Evolutionary conservation across 2,329 filamentous ascomycete species (phyloP).

Genomic region (Didymella pomorum): DNA sequence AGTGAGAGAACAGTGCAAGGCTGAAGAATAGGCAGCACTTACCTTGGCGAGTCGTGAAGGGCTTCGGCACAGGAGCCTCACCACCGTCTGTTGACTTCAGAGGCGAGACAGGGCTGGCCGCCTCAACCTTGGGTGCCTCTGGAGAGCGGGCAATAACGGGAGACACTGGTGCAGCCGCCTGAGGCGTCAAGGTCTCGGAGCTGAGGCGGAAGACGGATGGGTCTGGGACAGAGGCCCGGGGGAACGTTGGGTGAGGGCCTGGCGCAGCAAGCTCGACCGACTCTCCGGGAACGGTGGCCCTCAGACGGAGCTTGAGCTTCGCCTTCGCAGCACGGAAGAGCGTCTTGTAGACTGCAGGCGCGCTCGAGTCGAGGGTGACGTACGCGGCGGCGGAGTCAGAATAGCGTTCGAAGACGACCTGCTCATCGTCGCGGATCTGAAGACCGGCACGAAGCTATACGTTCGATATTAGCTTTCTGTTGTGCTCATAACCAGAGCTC

Average conservation of each 20-base stretch:
- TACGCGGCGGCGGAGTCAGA: slow-evolving; percentile 89
- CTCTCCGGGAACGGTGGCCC: slow-evolving; percentile 68
- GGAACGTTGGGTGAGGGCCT: slow-evolving; percentile 22
- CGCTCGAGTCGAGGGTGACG: slow-evolving; percentile 78
- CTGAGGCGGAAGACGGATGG: slow-evolving; percentile 39
- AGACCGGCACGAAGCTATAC: slow-evolving; percentile 69
- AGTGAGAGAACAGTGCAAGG: slow-evolving; percentile 10
- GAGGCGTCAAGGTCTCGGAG: slow-evolving; percentile 37
- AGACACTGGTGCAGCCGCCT: slow-evolving; percentile 30
- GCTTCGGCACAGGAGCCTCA: slow-evolving; percentile 53
- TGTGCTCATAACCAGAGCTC: slow-evolving; percentile 1
- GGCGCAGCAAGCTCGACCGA: slow-evolving; percentile 45
- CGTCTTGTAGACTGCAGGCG: slow-evolving; percentile 90
- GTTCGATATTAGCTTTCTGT: not conserved
- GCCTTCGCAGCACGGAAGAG: slow-evolving; percentile 96
- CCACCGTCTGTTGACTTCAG: slow-evolving; percentile 32
- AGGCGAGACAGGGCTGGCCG: slow-evolving; percentile 37
- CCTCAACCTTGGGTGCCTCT: slow-evolving; percentile 26
- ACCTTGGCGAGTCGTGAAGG: slow-evolving; percentile 50
- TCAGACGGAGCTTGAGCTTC: slow-evolving; percentile 95
- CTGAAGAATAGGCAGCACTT: slow-evolving; percentile 25
- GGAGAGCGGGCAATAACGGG: slow-evolving; percentile 45
- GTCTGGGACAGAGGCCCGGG: slow-evolving; percentile 19
- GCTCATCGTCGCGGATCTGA: slow-evolving; percentile 67
- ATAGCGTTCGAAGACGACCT: slow-evolving; percentile 84